Conservation (phyloP, 2,329 filamentous ascomycete genomes). For the Coleophoma eucalyptorum region DNA sequence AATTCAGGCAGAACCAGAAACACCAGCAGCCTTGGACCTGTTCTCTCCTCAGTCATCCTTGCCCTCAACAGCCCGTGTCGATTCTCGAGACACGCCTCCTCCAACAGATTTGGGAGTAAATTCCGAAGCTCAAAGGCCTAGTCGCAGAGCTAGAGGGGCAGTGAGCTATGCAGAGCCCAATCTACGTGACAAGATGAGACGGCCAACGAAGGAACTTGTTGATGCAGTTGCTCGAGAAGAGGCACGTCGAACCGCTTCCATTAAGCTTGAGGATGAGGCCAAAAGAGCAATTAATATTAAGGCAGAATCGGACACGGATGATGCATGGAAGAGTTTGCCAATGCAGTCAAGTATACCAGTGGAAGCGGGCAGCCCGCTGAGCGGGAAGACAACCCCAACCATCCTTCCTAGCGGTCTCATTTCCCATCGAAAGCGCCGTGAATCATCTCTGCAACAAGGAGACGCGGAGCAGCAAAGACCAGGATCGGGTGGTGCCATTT, state of each 20-base stretch:
- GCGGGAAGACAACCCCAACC: conserved; percentile 17
- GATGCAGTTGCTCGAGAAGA: conserved; percentile 69
- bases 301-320: conserved; percentile 21
- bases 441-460: conserved; percentile 22
- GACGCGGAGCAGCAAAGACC: conserved; percentile 14
- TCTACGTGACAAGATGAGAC: conserved; percentile 77
- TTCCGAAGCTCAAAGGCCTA: conserved; percentile 58
- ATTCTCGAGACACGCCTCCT: conserved; percentile 52
- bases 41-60: conserved; percentile 47
- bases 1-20: conserved; percentile 26
- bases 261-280: conserved; percentile 20
- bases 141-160: conserved; percentile 61
- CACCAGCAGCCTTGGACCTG: conserved; percentile 35
- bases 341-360: conserved; percentile 15
- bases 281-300: conserved; percentile 17
- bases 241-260: conserved; percentile 22
- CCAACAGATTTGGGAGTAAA: conserved; percentile 51
- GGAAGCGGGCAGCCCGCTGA: conserved; percentile 25
- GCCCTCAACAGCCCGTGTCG: conserved; percentile 26
- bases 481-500: conserved; percentile 18
- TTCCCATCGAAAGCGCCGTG: conserved; percentile 25
- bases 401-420: conserved; percentile 21
- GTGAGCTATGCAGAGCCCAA: conserved; percentile 84
- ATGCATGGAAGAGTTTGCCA: conserved; percentile 25
- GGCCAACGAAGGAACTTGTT: conserved; percentile 71